Percentiles rank a stretch among this genome's conserved stretches.
phyloP scores from a whole-genome alignment of 495 filamentous ascomycete species.

The Trichocladium uniseriatum region DNA sequence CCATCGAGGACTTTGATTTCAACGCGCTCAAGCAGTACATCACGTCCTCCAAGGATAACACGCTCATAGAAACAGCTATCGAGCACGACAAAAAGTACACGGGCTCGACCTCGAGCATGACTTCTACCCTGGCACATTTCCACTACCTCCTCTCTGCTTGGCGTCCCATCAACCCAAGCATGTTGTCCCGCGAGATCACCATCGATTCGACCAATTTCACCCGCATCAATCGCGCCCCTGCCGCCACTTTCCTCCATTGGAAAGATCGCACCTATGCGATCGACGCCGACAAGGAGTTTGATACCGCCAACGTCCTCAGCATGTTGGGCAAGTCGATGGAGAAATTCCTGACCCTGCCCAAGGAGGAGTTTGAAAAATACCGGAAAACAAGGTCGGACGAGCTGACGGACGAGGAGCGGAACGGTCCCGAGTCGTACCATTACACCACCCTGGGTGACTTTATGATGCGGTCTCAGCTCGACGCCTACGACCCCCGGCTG shows the following conservation, averaged over 20 bases:
- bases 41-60: conserved; percentile 75
- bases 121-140: conserved; percentile 74
- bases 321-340: conserved; percentile 94
- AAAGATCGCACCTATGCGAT: conserved; percentile 89
- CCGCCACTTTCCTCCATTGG: conserved; percentile 75
- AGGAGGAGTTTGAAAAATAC: conserved; percentile 76
- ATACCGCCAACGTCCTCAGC: conserved; percentile 73
- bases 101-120: conserved; percentile 96
- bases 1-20: conserved; percentile 85
- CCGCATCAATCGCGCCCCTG: conserved; percentile 55
- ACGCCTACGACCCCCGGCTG: conserved; percentile 77
- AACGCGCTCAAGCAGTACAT: conserved; percentile 72
- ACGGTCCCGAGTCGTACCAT: conserved; percentile 67
- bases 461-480: conserved; percentile 90
- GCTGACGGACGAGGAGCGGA: conserved; percentile 54
- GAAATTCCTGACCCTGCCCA: conserved; percentile 79
- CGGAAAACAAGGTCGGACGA: conserved; percentile 53
- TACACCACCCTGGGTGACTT: conserved; percentile 87
- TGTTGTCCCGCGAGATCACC: conserved; percentile 57
- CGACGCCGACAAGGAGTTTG: conserved; percentile 92
- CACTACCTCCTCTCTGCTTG: conserved; percentile 84
- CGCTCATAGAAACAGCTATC: conserved; percentile 54
- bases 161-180: conserved; percentile 56
- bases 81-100: conserved; percentile 70
- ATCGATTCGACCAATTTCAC: conserved; percentile 58